Evolutionary conservation across 2,329 filamentous ascomycete species (phyloP).

Genomic region (Aspergillus udagawae): DNA sequence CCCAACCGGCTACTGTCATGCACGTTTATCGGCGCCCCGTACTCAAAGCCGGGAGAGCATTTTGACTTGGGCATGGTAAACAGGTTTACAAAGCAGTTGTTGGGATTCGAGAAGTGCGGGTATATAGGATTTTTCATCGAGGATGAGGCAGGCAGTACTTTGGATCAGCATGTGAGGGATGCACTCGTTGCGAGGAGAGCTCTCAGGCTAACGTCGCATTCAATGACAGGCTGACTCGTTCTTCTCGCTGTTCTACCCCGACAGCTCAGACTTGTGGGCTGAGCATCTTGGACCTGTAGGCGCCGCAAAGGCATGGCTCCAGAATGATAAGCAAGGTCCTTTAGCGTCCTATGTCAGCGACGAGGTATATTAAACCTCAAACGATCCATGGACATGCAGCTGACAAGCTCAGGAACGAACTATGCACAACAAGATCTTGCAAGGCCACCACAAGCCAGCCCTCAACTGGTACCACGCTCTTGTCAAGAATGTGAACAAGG

Average conservation of each 20-base stretch:
- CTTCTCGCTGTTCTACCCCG: constrained; percentile 22
- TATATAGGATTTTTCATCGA: constrained; percentile 20
- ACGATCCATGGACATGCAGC: background rate
- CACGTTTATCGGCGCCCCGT: constrained; percentile 20
- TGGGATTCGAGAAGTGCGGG: constrained; percentile 22
- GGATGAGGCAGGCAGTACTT: constrained; percentile 9
- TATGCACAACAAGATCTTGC: constrained; percentile 18
- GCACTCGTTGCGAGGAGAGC: constrained; percentile 2
- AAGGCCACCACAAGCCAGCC: constrained; percentile 14
- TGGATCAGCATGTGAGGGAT: constrained; percentile 21
- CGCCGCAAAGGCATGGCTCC: constrained; percentile 19
- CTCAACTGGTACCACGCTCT: constrained; percentile 24
- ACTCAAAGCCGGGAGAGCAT: constrained; percentile 12
- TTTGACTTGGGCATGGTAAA: constrained; percentile 22
- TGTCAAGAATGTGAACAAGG: constrained; percentile 17
- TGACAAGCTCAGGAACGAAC: constrained; percentile 12
- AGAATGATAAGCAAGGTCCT: constrained; percentile 10
- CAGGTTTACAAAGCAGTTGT: constrained; percentile 12
- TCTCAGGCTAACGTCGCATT: background rate
- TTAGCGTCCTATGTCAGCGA: constrained; percentile 17
- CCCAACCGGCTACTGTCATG: constrained; percentile 15
- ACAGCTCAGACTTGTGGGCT: constrained; percentile 15
- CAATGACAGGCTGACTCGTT: constrained; percentile 17
- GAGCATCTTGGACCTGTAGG: constrained; percentile 18
- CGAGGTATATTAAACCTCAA: constrained; percentile 8